Base-by-base conservation (phyloP, 345 rosid genomes). In the Camelina neglecta region DNA sequence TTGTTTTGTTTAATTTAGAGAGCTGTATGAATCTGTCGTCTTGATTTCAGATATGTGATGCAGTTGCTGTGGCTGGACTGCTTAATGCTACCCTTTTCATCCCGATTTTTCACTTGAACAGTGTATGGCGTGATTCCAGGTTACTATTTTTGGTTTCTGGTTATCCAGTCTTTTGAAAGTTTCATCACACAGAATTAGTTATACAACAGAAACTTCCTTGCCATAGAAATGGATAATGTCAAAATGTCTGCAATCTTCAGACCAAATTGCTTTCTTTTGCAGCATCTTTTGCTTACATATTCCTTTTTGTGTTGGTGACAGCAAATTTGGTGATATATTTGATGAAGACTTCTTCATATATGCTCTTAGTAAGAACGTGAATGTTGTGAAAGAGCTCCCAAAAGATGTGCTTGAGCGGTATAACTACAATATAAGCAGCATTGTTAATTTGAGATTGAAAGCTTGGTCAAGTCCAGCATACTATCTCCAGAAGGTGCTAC, bases 81-180 rank as follows among this genome's bases (percentile, higher is more conserved):
- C 81, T 95, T 38, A 95, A 95, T 84, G 99, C 99, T 48, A 95
- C 99, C 48, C 96, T 95, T 74, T 87, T 95, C 65, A 92, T 92
- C 35, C 97, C 99, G 38, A 86, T 92, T 60, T 95, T 95, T 85
- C 97, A 95, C 81, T 80, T 90, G 66, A 95, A 95, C 77, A 95
- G 97, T 69, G 97, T 95, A 60, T 92, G 99, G 99, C 93, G 86
- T 82, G 99, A 92, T 86, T 90, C 93, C 82, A 95, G 97, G 99
- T 95, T 81, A 81, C 77, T 82, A 57, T 67, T 71, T 67, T 71
- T 62, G 54, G 51, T 73, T 44, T 53, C 56, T 4, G 23, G 11
- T 69, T 56, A 38, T 75, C 42, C 6, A 21, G 49, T 23, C 45
- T 39, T 39, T 53, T 53, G 23, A 74, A 36, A 4, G 56, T 50